These are phyloP conservation scores for Hygrophoropsis aurantiaca DNA, from an alignment of 768 basidiomycete genomes.

Conservation along the genomic window DNA sequence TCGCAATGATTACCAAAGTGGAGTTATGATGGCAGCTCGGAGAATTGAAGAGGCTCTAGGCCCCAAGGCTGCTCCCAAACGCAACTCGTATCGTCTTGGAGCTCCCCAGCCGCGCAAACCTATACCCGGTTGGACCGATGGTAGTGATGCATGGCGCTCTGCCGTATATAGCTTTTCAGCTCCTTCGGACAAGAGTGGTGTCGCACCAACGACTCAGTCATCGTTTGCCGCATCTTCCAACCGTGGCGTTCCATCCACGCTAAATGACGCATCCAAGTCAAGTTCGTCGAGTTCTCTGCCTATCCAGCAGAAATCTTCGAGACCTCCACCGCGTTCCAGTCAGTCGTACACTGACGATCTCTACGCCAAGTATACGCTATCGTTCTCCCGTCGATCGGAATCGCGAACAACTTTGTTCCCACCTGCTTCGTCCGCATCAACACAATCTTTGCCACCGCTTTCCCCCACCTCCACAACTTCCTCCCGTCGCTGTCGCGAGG, in stretches of 20 bases:
- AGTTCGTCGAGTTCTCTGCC: conserved; percentile 25
- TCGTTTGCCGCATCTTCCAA: conserved; percentile 55
- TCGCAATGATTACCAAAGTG: conserved; percentile 49
- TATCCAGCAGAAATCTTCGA: conserved; percentile 19
- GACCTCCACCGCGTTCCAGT: conserved; percentile 24
- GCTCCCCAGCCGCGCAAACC: conserved; percentile 37
- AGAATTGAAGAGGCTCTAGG: conserved; percentile 51
- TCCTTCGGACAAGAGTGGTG: conserved; percentile 34
- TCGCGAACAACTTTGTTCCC: conserved; percentile 43
- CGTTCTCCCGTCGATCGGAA: conserved; percentile 55
- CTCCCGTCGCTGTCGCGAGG: conserved; percentile 44
- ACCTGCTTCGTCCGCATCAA: conserved; percentile 32
- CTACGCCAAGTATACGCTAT: conserved; percentile 54
- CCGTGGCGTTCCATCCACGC: conserved; percentile 49
- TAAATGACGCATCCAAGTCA: conserved; percentile 27
- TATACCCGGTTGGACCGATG: conserved; percentile 72
- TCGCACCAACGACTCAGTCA: conserved; percentile 34
- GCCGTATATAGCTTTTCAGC: conserved; percentile 55
- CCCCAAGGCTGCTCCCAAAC: conserved; percentile 39
- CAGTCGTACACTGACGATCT: conserved; percentile 44
- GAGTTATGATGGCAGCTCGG: conserved; percentile 69
- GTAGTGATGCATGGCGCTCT: conserved; percentile 65
- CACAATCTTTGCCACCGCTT: conserved; percentile 36
- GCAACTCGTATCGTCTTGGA: conserved; percentile 29
- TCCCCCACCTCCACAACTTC: conserved; percentile 34